These are phyloP conservation scores for Pelagomonas calceolata DNA, from an alignment of 108 stramenopile species.

Conservation along the genomic window DNA sequence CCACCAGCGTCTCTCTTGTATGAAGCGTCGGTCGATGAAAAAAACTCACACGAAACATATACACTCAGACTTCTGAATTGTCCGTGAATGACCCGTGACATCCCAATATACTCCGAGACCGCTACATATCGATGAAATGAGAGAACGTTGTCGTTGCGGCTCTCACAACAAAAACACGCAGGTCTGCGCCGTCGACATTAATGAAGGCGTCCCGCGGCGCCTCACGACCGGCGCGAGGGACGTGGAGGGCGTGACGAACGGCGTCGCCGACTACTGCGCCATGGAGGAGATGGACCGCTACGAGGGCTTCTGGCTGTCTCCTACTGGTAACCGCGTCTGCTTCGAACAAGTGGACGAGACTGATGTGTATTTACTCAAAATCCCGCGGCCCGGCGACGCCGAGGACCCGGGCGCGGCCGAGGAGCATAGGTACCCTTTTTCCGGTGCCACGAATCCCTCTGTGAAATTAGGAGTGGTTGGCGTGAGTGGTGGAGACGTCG, in stretches of 20 bases:
- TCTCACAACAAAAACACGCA: too few species aligned
- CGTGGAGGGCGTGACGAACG: constrained; percentile 52
- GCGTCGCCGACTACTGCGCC: constrained; percentile 79
- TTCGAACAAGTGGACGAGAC: constrained; percentile 72
- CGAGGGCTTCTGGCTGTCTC: constrained; percentile 78
- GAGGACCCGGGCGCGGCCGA: constrained; percentile 42
- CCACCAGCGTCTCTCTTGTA: too few species aligned
- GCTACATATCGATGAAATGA: too few species aligned
- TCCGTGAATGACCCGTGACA: too few species aligned
- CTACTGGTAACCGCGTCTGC: constrained; percentile 48
- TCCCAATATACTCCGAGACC: too few species aligned
- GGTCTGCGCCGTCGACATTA: background rate
- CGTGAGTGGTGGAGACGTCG: constrained; percentile 15
- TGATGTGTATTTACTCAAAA: constrained; percentile 62
- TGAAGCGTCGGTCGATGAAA: background rate
- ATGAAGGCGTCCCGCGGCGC: constrained; percentile 22
- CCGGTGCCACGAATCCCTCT: constrained; percentile 67
- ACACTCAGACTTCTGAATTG: too few species aligned
- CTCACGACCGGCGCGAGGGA: constrained; percentile 24
- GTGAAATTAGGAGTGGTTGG: constrained; percentile 55
- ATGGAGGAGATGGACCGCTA: constrained; percentile 93
- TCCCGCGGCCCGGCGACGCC: constrained; percentile 50
- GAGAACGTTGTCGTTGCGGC: too few species aligned
- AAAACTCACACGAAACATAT: too few species aligned
- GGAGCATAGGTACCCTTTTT: constrained; percentile 85